Conservation (phyloP, 2,329 filamentous ascomycete genomes). For the Fusarium phyllophilum region DNA sequence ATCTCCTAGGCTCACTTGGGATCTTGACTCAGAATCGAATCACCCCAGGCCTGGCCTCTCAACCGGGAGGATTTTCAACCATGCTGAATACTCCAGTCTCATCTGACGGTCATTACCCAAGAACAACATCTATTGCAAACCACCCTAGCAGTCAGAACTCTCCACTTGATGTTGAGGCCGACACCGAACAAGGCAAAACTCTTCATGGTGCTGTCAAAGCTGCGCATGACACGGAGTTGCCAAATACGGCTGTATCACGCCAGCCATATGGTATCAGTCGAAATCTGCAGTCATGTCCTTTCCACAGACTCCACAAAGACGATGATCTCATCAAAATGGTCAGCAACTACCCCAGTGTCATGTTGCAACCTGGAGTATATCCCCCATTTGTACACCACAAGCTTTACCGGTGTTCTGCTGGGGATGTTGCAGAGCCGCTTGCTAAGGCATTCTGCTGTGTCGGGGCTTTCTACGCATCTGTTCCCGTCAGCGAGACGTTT, state of each 20-base stretch:
- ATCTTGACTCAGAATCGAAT: background rate
- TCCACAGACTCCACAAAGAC: background rate
- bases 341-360: background rate
- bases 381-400: background rate
- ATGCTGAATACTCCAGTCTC: background rate
- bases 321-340: background rate
- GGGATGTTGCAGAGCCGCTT: background rate
- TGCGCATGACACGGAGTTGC: background rate
- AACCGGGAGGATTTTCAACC: background rate
- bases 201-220: background rate
- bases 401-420: background rate
- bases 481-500: background rate
- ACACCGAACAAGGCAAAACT: background rate
- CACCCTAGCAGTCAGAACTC: background rate
- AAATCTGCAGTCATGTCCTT: background rate
- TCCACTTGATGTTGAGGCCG: background rate
- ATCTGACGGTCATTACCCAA: background rate
- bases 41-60: background rate
- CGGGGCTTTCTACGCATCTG: background rate
- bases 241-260: too few relatives aligned
- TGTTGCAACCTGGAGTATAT: background rate
- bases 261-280: background rate
- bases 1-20: background rate
- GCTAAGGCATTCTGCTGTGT: background rate
- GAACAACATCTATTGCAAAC: background rate